These are phyloP conservation scores for Vitis hybrid DNA, from an alignment of 177 flowering plant genomes.

Conservation along the genomic window DNA sequence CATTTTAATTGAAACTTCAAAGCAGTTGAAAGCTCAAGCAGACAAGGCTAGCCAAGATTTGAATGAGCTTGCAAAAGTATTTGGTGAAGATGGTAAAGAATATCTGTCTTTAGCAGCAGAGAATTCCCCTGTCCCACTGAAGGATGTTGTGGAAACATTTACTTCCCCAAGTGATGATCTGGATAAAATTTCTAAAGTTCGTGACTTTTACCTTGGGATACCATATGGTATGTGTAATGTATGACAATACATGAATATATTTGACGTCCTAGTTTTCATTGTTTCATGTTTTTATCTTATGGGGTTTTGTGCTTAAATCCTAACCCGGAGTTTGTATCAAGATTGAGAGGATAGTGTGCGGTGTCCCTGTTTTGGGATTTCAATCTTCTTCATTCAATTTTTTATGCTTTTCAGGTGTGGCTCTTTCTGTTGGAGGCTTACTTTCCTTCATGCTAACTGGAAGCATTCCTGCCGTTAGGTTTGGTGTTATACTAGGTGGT, in stretches of 20 bases:
- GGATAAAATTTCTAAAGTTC: constrained; percentile 52
- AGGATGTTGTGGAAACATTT: constrained; percentile 78
- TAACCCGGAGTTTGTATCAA: not conserved
- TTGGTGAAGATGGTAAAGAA: constrained; percentile 61
- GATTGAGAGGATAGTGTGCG: not conserved
- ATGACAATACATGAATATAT: not conserved
- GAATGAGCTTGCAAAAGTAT: constrained; percentile 51
- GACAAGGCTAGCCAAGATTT: constrained; percentile 74
- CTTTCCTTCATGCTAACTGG: constrained; percentile 92
- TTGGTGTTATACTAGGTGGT: constrained; percentile 92
- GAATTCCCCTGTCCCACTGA: constrained; percentile 75
- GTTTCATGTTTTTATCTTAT: not conserved
- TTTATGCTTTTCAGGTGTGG: constrained; percentile 54
- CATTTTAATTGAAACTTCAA: constrained; percentile 61
- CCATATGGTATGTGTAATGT: constrained; percentile 74
- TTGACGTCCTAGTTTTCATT: not conserved
- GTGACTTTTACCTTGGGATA: constrained; percentile 80
- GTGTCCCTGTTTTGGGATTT: not conserved
- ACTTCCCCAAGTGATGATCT: constrained; percentile 53
- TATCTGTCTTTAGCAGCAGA: constrained; percentile 63
- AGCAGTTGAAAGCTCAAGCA: constrained; percentile 71
- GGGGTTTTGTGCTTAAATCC: not conserved
- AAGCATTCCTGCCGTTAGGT: constrained; percentile 78
- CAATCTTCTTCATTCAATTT: not conserved
- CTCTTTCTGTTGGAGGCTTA: constrained; percentile 79